Conservation (phyloP, 2,329 filamentous ascomycete species). For the Penicillium paneum region DNA sequence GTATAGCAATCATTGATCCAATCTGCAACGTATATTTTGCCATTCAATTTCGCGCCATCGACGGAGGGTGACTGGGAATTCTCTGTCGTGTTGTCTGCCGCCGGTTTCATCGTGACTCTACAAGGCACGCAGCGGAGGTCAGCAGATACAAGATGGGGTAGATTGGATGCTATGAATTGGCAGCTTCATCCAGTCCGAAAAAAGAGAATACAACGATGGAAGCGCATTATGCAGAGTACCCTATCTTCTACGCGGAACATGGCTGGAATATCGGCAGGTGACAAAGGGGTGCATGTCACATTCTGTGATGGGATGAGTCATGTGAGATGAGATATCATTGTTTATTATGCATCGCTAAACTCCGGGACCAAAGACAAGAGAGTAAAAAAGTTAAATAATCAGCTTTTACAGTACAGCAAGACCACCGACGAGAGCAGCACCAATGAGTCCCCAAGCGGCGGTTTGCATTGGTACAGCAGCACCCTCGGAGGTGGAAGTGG, state of each 20-base stretch:
- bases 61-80: no score
- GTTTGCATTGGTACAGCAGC: slow-evolving; percentile 32
- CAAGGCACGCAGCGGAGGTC: slow-evolving; percentile 79
- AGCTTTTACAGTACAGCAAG: slow-evolving; percentile 30
- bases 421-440: slow-evolving; percentile 33
- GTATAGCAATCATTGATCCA: no score
- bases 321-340: not conserved
- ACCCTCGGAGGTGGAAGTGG: slow-evolving; percentile 25
- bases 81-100: slow-evolving; percentile 38
- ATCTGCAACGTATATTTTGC: no score
- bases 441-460: slow-evolving; percentile 39
- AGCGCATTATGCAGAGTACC: slow-evolving; percentile 35
- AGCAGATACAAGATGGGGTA: slow-evolving; percentile 84
- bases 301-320: no score
- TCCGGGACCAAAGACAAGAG: not conserved
- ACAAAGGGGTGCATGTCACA: slow-evolving; percentile 49
- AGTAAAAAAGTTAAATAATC: not conserved
- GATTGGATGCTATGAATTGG: slow-evolving; percentile 58
- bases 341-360: not conserved
- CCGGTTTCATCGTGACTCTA: slow-evolving; percentile 99
- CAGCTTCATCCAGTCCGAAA: slow-evolving; percentile 63
- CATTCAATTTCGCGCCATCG: no score
- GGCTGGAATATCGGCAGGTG: slow-evolving; percentile 63
- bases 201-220: slow-evolving; percentile 26
- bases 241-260: slow-evolving; percentile 34